Evolutionary conservation across 108 stramenopile genomes (phyloP).

Genomic region (Schizochytrium sp.): DNA sequence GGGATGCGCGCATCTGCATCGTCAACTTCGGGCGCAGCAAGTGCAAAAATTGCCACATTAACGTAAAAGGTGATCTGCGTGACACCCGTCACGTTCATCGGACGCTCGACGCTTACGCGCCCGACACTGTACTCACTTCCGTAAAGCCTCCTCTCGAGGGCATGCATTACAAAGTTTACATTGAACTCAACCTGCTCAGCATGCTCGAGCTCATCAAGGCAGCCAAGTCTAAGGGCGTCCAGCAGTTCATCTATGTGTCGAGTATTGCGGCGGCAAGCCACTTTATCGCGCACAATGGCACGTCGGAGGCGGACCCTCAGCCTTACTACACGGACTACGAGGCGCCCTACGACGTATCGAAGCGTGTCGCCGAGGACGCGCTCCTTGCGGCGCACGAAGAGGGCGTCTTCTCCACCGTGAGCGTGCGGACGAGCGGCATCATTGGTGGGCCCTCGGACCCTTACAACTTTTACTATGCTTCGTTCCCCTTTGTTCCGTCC

Average conservation of each 20-base stretch:
- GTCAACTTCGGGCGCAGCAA: not conserved
- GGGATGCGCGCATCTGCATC: not conserved
- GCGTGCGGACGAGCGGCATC: slow-evolving; percentile 8
- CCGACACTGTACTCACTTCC: not conserved
- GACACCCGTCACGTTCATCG: not conserved
- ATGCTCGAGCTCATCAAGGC: slow-evolving; percentile 8
- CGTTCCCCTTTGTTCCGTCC: not conserved
- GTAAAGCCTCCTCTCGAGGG: not conserved
- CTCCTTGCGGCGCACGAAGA: not conserved
- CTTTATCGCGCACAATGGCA: not conserved
- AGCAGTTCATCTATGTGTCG: slow-evolving; percentile 8
- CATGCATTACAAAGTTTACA: not conserved
- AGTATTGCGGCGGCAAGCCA: not conserved
- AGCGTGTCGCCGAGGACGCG: slow-evolving; percentile 2
- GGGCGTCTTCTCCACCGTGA: not conserved
- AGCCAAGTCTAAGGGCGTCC: not conserved
- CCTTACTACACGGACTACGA: not conserved
- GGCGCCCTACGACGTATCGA: slow-evolving; percentile 11
- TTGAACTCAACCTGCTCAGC: slow-evolving; percentile 3
- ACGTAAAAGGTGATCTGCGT: not conserved
- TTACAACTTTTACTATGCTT: not conserved
- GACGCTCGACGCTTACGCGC: not conserved
- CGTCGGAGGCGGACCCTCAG: not conserved
- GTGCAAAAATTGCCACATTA: not conserved
- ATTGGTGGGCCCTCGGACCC: not conserved